These are phyloP conservation scores for Begonia fuchsioides DNA, from an alignment of 306 rosid genomes.

Conservation along the genomic window DNA sequence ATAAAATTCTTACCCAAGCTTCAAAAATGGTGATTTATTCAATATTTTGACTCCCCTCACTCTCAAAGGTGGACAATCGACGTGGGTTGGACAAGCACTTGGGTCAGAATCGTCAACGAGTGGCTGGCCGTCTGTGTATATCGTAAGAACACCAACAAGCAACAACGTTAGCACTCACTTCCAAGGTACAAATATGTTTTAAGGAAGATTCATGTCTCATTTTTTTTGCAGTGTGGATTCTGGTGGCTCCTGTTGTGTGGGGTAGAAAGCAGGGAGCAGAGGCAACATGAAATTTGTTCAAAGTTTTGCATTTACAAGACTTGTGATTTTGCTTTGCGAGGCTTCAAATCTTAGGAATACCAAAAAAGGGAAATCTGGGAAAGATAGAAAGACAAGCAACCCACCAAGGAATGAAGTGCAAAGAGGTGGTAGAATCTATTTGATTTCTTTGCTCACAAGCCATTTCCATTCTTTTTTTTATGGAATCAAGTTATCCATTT, in stretches of 20 bases:
- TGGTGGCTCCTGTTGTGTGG: slow-evolving; percentile 70
- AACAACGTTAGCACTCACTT: too few species aligned
- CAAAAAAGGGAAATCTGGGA: neutral
- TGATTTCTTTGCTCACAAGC: neutral
- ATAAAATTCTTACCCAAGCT: neutral
- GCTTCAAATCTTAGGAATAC: neutral
- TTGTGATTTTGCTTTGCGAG: neutral
- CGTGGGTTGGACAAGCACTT: slow-evolving; percentile 94
- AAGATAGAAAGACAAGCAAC: neutral
- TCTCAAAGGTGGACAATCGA: slow-evolving; percentile 85
- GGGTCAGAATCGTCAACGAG: slow-evolving; percentile 92
- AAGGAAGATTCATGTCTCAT: neutral
- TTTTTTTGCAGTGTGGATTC: slow-evolving; percentile 68
- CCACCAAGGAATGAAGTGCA: neutral
- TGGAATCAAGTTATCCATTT: too few species aligned
- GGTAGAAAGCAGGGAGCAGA: slow-evolving; percentile 30
- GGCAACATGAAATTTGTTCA: slow-evolving; percentile 14
- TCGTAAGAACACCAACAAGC: slow-evolving; percentile 34
- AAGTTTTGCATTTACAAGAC: neutral
- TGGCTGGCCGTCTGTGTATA: slow-evolving; percentile 92
- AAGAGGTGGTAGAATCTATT: neutral
- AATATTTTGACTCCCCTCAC: neutral
- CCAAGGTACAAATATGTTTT: neutral
- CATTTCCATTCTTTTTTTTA: neutral
- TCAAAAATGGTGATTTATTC: neutral